Percentiles rank a stretch among this genome's conserved stretches.
Evolutionary conservation across 495 filamentous ascomycete species (phyloP).

Genomic region (Pseudoneurospora amorphoporcata): DNA sequence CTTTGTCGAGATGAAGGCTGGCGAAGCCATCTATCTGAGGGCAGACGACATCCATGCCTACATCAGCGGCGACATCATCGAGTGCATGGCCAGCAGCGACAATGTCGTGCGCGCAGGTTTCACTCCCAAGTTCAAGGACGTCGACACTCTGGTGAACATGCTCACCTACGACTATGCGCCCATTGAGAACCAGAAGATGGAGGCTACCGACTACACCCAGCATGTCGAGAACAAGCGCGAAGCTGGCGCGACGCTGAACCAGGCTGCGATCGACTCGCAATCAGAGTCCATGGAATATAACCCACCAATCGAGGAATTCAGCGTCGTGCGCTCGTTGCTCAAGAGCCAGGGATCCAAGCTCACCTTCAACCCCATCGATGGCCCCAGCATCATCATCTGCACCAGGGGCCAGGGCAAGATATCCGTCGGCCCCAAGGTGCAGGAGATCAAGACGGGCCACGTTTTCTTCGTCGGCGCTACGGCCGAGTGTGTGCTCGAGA

Average conservation of each 20-base stretch:
- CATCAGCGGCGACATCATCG: slow-evolving; percentile 90
- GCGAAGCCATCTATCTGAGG: slow-evolving; percentile 91
- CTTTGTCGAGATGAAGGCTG: slow-evolving; percentile 51
- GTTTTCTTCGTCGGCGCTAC: slow-evolving; percentile 92
- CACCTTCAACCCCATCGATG: slow-evolving; percentile 75
- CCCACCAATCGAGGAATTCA: slow-evolving; percentile 94
- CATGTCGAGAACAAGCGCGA: not conserved
- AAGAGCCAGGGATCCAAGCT: slow-evolving; percentile 62
- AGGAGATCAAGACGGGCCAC: slow-evolving; percentile 59
- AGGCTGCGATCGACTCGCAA: slow-evolving; percentile 61
- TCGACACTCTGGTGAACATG: slow-evolving; percentile 81
- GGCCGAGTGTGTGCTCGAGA: slow-evolving; percentile 73
- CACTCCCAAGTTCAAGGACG: slow-evolving; percentile 97
- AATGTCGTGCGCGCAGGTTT: slow-evolving; percentile 97
- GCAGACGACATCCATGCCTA: slow-evolving; percentile 98
- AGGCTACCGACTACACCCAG: slow-evolving; percentile 55
- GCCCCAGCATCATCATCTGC: slow-evolving; percentile 87
- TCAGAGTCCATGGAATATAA: slow-evolving; percentile 71
- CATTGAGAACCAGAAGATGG: slow-evolving; percentile 88
- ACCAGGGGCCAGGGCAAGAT: slow-evolving; percentile 73
- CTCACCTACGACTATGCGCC: slow-evolving; percentile 91
- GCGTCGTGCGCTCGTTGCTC: slow-evolving; percentile 72
- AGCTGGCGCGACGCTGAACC: slow-evolving; percentile 70
- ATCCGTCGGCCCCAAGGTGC: slow-evolving; percentile 59
- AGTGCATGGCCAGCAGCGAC: slow-evolving; percentile 97